These are phyloP conservation scores for Ambrosiella beaveri DNA, from an alignment of 2,329 filamentous ascomycete species.

Conservation along the genomic window DNA sequence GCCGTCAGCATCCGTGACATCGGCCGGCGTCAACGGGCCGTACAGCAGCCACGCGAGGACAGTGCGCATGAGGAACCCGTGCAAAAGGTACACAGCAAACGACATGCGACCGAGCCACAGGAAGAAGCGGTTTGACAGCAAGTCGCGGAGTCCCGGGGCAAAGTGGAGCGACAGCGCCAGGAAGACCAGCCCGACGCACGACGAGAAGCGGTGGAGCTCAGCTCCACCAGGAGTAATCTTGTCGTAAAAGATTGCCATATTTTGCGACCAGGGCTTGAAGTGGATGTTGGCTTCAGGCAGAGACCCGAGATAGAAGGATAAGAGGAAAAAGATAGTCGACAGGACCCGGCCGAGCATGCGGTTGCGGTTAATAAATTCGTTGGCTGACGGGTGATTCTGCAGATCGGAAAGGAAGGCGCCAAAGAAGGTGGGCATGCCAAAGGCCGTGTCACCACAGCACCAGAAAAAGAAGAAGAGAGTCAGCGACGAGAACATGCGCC, in stretches of 20 bases:
- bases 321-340: constrained; percentile 30
- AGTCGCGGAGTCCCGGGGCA: constrained; percentile 30
- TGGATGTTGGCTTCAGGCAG: constrained; percentile 39
- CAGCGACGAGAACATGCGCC: constrained; percentile 30
- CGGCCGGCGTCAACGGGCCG: constrained; percentile 23
- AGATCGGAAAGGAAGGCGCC: constrained; percentile 46
- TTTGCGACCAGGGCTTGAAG: constrained; percentile 36
- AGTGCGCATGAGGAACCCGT: constrained; percentile 42
- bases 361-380: constrained; percentile 28
- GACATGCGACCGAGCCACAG: constrained; percentile 47
- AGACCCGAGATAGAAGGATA: constrained; percentile 40
- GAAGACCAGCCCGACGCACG: constrained; percentile 23
- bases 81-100: constrained; percentile 47
- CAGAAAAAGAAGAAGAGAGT: constrained; percentile 34
- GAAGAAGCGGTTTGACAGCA: constrained; percentile 36
- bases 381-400: constrained; percentile 32
- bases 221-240: constrained; percentile 29
- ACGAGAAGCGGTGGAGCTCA: constrained; percentile 27
- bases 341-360: constrained; percentile 27
- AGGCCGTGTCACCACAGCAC: constrained; percentile 22
- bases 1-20: constrained; percentile 22
- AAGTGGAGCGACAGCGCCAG: constrained; percentile 35
- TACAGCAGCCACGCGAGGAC: constrained; percentile 44
- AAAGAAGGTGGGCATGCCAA: constrained; percentile 42
- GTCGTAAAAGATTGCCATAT: constrained; percentile 25